Percentiles rank a stretch among this genome's conserved stretches.
Conservation (phyloP, 2,329 filamentous ascomycete species). For the Beauveria sp. region DNA sequence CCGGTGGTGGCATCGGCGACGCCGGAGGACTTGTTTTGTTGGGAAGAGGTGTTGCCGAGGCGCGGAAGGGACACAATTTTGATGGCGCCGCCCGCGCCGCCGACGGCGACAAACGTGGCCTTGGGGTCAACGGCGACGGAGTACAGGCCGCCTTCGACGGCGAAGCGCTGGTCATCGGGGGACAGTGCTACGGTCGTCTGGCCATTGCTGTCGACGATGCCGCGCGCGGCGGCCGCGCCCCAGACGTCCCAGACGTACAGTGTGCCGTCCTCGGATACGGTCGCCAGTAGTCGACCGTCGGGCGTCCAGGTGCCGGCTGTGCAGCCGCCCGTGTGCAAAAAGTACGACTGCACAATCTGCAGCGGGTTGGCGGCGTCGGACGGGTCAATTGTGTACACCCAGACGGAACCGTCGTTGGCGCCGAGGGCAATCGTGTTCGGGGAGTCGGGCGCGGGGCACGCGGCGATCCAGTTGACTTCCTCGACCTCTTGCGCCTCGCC, state of each 20-base stretch:
- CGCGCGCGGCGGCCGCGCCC: conserved; percentile 60
- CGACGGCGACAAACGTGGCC: conserved; percentile 73
- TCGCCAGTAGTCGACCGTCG: conserved; percentile 79
- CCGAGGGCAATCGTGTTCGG: conserved; percentile 82
- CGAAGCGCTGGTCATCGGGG: conserved; percentile 78
- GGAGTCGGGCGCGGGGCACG: conserved; percentile 64
- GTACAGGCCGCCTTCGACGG: conserved; percentile 85
- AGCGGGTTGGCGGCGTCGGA: conserved; percentile 53
- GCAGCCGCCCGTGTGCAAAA: conserved; percentile 77
- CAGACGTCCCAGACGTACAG: conserved; percentile 93
- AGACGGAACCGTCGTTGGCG: conserved; percentile 84
- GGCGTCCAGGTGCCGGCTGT: conserved; percentile 88
- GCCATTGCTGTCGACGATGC: conserved; percentile 43
- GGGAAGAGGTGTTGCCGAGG: conserved; percentile 25
- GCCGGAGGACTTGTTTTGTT: conserved; percentile 15
- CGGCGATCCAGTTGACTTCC: conserved; percentile 83
- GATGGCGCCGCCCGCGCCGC: conserved; percentile 80
- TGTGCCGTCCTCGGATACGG: conserved; percentile 80
- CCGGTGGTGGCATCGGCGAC: conserved; percentile 31
- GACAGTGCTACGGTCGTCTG: conserved; percentile 70
- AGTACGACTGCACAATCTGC: conserved; percentile 83
- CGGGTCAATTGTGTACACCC: conserved; percentile 84
- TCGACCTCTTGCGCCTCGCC: conserved; percentile 82
- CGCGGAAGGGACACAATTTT: conserved; percentile 79
- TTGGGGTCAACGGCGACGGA: conserved; percentile 76